Percentiles rank a stretch among this genome's conserved stretches.
Evolutionary conservation across 2,329 filamentous ascomycete species (phyloP).

Genomic region (Claviceps pazoutovae): DNA sequence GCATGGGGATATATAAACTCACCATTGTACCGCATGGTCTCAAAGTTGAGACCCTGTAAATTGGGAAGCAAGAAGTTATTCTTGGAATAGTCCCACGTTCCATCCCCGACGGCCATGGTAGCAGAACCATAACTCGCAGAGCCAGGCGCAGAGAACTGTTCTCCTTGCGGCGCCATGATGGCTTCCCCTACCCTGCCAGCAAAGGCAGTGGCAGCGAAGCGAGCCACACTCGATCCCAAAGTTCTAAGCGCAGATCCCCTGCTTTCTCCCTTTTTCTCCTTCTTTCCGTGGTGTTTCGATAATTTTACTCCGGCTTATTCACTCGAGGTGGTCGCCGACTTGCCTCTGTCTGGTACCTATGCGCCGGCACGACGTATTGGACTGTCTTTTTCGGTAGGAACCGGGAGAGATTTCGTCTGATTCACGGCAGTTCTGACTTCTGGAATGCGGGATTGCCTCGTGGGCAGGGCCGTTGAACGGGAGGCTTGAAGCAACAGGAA

Average conservation of each 20-base stretch:
- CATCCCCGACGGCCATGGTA: constrained; percentile 66
- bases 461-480: neutral
- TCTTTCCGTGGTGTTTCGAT: neutral
- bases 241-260: neutral
- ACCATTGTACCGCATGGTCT: constrained; percentile 79
- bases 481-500: neutral
- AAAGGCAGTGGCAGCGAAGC: constrained; percentile 7
- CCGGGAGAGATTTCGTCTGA: neutral
- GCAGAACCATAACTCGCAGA: constrained; percentile 59
- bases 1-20: constrained; percentile 5
- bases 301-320: neutral
- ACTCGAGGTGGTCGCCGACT: neutral
- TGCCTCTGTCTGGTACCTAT: neutral
- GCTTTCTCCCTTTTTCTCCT: neutral
- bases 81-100: constrained; percentile 67
- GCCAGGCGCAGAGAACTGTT: constrained; percentile 53
- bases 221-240: neutral
- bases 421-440: neutral
- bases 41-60: constrained; percentile 61
- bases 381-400: neutral
- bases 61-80: constrained; percentile 71
- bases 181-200: constrained; percentile 16
- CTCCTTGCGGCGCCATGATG: constrained; percentile 46
- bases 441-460: constrained; percentile 2
- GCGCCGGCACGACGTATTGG: neutral